Percentiles rank a stretch among this genome's conserved stretches.
phyloP scores from a whole-genome alignment of 352 stramenopile species.

The Saprolegnia diclina region DNA sequence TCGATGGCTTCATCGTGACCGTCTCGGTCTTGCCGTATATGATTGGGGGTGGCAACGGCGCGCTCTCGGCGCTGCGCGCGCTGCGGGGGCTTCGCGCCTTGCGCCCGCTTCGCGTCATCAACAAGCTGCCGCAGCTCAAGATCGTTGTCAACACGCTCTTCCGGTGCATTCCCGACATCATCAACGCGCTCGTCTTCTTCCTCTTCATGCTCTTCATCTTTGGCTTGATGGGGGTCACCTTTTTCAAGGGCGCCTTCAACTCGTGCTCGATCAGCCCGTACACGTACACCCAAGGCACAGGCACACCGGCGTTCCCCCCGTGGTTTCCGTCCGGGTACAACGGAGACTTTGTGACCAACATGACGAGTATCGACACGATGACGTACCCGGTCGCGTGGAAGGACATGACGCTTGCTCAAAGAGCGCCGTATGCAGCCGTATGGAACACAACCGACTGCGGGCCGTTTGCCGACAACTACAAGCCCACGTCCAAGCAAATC shows the following conservation, averaged over 20 bases:
- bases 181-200: conserved; percentile 78
- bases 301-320: conserved; percentile 30
- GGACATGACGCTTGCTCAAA: conserved; percentile 31
- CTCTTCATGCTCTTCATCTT: conserved; percentile 93
- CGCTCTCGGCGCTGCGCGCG: conserved; percentile 73
- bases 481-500: conserved; percentile 55
- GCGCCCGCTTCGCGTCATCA: conserved; percentile 88
- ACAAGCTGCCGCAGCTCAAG: conserved; percentile 73
- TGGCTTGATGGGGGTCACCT: conserved; percentile 92
- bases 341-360: conserved; percentile 2
- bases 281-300: conserved; percentile 30
- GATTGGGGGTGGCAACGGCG: conserved; percentile 35
- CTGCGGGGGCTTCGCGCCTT: conserved; percentile 82
- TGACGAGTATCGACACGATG: conserved; percentile 28
- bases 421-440: conserved; percentile 40
- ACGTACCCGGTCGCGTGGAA: conserved; percentile 40
- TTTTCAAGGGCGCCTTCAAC: conserved; percentile 89
- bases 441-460: conserved; percentile 39
- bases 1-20: conserved; percentile 87
- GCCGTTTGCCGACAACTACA: conserved; percentile 30
- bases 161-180: conserved; percentile 80
- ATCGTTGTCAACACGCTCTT: conserved; percentile 89
- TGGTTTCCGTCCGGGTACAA: conserved; percentile 15
- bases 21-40: conserved; percentile 70
- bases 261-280: conserved; percentile 41